A percentile compares a stretch with the other conserved stretches of the same genome.
Conservation (phyloP, 1,139 yeast genomes). For the Torulaspora globosa region DNA sequence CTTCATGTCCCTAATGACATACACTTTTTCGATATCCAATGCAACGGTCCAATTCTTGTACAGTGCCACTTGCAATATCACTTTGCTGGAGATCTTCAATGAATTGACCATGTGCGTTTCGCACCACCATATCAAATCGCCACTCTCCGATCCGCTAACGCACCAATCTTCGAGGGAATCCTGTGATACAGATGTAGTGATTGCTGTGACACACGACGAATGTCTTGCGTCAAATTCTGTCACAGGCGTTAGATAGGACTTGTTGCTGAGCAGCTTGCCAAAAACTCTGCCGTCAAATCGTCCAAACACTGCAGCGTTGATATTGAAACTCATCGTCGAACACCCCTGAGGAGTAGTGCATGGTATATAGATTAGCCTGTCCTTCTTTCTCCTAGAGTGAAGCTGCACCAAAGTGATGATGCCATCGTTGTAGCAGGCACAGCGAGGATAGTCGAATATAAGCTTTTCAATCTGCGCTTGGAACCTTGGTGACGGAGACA, state of each 20-base stretch:
- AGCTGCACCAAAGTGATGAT: constrained; percentile 36
- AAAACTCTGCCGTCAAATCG: constrained; percentile 45
- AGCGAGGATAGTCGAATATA: constrained; percentile 37
- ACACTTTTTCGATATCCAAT: constrained; percentile 25
- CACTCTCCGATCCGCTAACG: constrained; percentile 43
- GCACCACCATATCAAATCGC: constrained; percentile 41
- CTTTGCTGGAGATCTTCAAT: constrained; percentile 23
- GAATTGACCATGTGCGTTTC: constrained; percentile 30
- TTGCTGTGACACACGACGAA: constrained; percentile 39
- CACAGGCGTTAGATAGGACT: constrained; percentile 39
- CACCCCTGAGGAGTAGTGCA: constrained; percentile 41
- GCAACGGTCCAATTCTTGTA: constrained; percentile 30
- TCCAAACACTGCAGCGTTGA: constrained; percentile 42
- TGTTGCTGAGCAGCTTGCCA: constrained; percentile 40
- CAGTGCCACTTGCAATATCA: constrained; percentile 30
- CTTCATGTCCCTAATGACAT: constrained; percentile 25
- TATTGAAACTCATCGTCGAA: constrained; percentile 37
- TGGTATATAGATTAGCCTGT: constrained; percentile 37
- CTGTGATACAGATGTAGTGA: constrained; percentile 27
- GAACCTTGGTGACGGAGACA: constrained; percentile 26
- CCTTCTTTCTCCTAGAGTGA: constrained; percentile 31
- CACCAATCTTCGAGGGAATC: constrained; percentile 35
- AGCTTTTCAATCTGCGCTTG: constrained; percentile 30
- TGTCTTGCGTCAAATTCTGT: constrained; percentile 38
- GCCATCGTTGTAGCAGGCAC: constrained; percentile 39